Percentiles rank a stretch among this genome's conserved stretches.
Evolutionary conservation across 2,329 filamentous ascomycete species (phyloP).

Genomic region (Colletotrichum sp.): DNA sequence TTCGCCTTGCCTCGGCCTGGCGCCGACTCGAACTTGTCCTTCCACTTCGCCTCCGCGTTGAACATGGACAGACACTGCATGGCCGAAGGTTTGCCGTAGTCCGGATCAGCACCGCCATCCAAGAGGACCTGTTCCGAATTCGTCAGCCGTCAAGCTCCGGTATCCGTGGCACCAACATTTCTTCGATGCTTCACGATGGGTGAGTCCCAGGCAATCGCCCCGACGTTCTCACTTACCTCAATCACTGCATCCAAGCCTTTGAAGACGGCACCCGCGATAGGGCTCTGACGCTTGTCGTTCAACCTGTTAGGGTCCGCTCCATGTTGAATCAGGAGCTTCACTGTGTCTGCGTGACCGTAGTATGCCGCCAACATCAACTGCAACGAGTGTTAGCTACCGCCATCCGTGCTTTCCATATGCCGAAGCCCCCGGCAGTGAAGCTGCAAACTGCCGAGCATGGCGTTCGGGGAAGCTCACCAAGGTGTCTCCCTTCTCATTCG

Average conservation of each 20-base stretch:
- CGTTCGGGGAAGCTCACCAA: conserved; percentile 48
- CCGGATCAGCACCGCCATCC: conserved; percentile 59
- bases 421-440: not conserved
- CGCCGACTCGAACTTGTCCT: conserved; percentile 52
- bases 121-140: conserved; percentile 44
- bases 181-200: not conserved
- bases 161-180: not conserved
- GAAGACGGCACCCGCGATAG: conserved; percentile 74
- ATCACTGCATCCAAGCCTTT: conserved; percentile 72
- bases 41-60: conserved; percentile 57
- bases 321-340: conserved; percentile 63
- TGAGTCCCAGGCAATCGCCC: conserved; percentile 43
- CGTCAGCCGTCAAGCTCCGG: not conserved
- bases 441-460: not conserved
- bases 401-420: not conserved
- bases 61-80: conserved; percentile 56
- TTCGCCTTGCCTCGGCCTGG: conserved; percentile 50
- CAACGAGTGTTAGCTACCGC: not conserved
- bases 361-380: conserved; percentile 77
- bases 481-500: conserved; percentile 75
- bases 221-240: conserved; percentile 42
- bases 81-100: conserved; percentile 55
- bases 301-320: conserved; percentile 71
- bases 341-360: conserved; percentile 67
- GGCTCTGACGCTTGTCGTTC: conserved; percentile 73